These are phyloP conservation scores for Eucalyptus leucophloia DNA, from an alignment of 345 rosid species.

Conservation along the genomic window DNA sequence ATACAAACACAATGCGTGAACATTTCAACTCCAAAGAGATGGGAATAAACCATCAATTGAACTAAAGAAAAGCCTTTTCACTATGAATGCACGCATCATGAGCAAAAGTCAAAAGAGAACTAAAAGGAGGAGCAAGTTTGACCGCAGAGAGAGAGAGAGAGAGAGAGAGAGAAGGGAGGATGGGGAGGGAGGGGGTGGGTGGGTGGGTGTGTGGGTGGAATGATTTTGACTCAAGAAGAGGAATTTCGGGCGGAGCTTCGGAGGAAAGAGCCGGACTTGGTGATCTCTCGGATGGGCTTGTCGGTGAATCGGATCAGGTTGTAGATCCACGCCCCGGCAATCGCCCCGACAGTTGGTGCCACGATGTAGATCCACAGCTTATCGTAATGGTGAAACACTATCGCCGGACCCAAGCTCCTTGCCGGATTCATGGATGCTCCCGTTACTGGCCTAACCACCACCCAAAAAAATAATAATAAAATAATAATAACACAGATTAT, in stretches of 20 bases:
- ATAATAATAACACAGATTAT: neutral
- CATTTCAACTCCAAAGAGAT: neutral
- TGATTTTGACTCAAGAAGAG: neutral
- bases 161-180: neutral
- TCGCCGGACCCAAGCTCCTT: slow-evolving; percentile 71
- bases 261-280: slow-evolving; percentile 9
- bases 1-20: neutral
- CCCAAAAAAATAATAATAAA: too few species aligned
- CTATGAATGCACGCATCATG: neutral
- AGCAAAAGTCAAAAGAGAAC: neutral
- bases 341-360: slow-evolving; percentile 36
- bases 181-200: neutral
- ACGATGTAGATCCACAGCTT: slow-evolving; percentile 57
- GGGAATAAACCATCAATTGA: neutral
- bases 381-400: slow-evolving; percentile 26
- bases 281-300: slow-evolving; percentile 34
- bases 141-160: neutral
- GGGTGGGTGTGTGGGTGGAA: neutral
- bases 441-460: too few species aligned
- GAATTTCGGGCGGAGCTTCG: neutral
- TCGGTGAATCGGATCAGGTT: slow-evolving; percentile 36
- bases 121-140: neutral
- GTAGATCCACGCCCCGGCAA: slow-evolving; percentile 43
- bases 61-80: neutral
- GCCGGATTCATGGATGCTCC: too few species aligned